These are phyloP conservation scores for Pythium vanterpoolii DNA, from an alignment of 352 stramenopile genomes.

Conservation along the genomic window DNA sequence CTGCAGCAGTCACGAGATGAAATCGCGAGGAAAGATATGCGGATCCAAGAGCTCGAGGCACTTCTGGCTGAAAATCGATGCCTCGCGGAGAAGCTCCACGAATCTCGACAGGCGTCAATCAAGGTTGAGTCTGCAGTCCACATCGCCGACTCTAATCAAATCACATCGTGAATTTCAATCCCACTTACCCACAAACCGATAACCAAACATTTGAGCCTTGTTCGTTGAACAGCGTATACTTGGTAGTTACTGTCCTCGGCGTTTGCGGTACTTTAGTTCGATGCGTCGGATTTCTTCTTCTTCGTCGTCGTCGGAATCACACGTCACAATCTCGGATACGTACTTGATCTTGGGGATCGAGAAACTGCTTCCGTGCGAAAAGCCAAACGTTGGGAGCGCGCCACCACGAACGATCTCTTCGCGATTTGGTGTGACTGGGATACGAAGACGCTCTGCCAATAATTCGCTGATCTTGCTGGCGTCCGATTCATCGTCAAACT, in stretches of 20 bases:
- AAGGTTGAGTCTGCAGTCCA: background rate
- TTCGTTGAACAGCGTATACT: background rate
- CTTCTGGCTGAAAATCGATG: slow-evolving; percentile 18
- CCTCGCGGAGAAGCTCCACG: background rate
- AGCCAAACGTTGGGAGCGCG: slow-evolving; percentile 12
- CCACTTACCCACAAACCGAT: background rate
- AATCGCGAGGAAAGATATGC: slow-evolving; percentile 11
- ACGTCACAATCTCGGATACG: slow-evolving; percentile 31
- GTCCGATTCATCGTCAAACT: slow-evolving; percentile 22
- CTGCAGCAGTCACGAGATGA: slow-evolving; percentile 14
- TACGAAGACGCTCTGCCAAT: slow-evolving; percentile 10
- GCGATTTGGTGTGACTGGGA: slow-evolving; percentile 21
- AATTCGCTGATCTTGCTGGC: slow-evolving; percentile 12
- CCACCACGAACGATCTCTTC: slow-evolving; percentile 22
- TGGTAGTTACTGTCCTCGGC: slow-evolving; percentile 15
- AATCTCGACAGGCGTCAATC: background rate
- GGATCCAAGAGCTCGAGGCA: slow-evolving; percentile 26
- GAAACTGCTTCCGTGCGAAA: slow-evolving; percentile 33
- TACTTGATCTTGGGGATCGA: slow-evolving; percentile 81
- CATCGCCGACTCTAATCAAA: slow-evolving; percentile 3
- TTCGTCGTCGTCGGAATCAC: slow-evolving; percentile 74
- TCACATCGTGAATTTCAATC: background rate
- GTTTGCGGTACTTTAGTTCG: slow-evolving; percentile 66
- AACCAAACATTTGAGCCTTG: background rate
- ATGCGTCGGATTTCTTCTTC: slow-evolving; percentile 72